phyloP scores from a whole-genome alignment of 805 yeast genomes.

The Starmerella gropengiesseri region DNA sequence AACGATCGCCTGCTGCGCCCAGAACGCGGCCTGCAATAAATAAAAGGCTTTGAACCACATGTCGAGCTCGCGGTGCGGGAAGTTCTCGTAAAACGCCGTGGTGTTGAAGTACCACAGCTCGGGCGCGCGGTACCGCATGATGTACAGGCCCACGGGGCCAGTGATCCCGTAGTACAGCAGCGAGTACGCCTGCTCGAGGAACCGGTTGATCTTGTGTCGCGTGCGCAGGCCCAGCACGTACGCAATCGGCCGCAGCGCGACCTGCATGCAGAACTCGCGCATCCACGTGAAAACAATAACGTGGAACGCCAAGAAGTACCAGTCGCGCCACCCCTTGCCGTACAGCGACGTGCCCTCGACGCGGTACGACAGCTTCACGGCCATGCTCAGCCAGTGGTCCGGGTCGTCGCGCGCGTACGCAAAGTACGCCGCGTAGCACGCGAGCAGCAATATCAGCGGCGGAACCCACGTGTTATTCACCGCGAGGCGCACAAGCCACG shows the following conservation, averaged over 20 bases:
- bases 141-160: constrained; percentile 80
- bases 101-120: constrained; percentile 90
- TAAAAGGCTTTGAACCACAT: constrained; percentile 68
- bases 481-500: not conserved
- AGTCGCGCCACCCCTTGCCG: constrained; percentile 80
- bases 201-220: constrained; percentile 56
- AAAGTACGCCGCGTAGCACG: constrained; percentile 15
- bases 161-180: constrained; percentile 66
- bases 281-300: constrained; percentile 80
- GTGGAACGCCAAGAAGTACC: constrained; percentile 65
- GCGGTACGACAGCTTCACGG: constrained; percentile 19
- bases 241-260: constrained; percentile 65
- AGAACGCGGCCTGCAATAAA: constrained; percentile 86
- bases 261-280: constrained; percentile 86
- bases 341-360: constrained; percentile 42
- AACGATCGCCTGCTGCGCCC: constrained; percentile 92
- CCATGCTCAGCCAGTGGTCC: constrained; percentile 21
- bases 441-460: constrained; percentile 19
- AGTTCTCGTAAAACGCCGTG: constrained; percentile 60
- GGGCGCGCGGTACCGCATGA: constrained; percentile 53
- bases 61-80: constrained; percentile 73
- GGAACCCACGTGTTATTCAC: constrained; percentile 20
- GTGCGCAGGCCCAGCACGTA: constrained; percentile 38
- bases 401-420: constrained; percentile 15
- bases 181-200: constrained; percentile 87